A percentile compares a stretch with the other conserved stretches of the same genome.
phyloP scores from a whole-genome alignment of 2,329 filamentous ascomycete species.

The Aspergillus fructus region DNA sequence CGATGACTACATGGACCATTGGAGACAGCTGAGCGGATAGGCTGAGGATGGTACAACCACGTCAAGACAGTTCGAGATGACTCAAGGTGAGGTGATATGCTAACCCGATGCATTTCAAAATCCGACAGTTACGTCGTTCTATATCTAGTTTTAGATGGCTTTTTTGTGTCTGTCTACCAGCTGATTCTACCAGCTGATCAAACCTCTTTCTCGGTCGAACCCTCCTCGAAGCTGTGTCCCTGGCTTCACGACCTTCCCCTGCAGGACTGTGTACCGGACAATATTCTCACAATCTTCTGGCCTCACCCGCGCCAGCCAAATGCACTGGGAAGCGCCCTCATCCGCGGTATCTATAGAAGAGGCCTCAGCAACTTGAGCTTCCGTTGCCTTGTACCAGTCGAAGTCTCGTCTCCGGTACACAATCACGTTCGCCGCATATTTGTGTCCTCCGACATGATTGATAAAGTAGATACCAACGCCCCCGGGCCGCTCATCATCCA shows the following conservation, averaged over 20 bases:
- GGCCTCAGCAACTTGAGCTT: constrained; percentile 29
- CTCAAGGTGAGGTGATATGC: background rate
- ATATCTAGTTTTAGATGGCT: background rate
- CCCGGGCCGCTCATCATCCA: constrained; percentile 83
- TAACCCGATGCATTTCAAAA: background rate
- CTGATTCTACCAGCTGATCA: constrained; percentile 90
- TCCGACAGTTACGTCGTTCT: background rate
- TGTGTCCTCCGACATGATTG: constrained; percentile 93
- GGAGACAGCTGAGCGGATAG: background rate
- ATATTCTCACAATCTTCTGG: constrained; percentile 94
- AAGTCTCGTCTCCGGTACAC: constrained; percentile 68
- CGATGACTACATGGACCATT: background rate
- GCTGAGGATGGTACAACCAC: background rate
- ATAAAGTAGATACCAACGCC: constrained; percentile 97
- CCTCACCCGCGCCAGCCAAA: constrained; percentile 82
- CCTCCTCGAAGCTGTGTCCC: constrained; percentile 81
- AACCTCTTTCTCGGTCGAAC: constrained; percentile 76
- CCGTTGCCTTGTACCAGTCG: constrained; percentile 30
- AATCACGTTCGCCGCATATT: constrained; percentile 93
- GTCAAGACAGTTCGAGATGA: background rate
- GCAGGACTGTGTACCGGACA: constrained; percentile 80
- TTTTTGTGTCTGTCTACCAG: constrained; percentile 60
- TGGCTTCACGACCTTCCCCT: constrained; percentile 93
- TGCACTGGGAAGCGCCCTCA: constrained; percentile 76
- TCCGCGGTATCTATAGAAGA: constrained; percentile 30